Evolutionary conservation across 108 stramenopile genomes (phyloP).

Genomic region (Cyclostephanos invisitatus): DNA sequence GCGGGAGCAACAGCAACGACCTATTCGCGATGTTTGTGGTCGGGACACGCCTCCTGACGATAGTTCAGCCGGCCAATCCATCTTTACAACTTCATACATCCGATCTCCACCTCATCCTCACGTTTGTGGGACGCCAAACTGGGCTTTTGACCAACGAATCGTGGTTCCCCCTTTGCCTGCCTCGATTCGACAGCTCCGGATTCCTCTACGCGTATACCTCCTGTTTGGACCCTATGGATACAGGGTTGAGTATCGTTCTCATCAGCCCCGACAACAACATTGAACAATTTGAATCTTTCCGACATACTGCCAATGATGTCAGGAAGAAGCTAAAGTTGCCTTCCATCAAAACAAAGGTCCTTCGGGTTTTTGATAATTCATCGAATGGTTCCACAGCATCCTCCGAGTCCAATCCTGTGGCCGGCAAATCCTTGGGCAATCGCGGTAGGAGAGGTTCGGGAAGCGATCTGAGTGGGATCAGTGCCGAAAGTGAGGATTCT

Average conservation of each 20-base stretch:
- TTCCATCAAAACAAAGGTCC: slow-evolving; percentile 24
- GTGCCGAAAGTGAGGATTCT: slow-evolving; percentile 16
- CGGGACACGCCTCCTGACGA: slow-evolving; percentile 55
- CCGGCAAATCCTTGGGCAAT: slow-evolving; percentile 17
- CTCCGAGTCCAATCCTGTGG: slow-evolving; percentile 25
- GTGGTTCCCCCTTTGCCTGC: slow-evolving; percentile 85
- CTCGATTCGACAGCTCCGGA: slow-evolving; percentile 72
- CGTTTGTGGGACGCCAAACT: slow-evolving; percentile 62
- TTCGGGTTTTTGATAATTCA: slow-evolving; percentile 22
- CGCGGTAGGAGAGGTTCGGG: slow-evolving; percentile 5
- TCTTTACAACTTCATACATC: slow-evolving; percentile 67
- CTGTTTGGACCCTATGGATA: slow-evolving; percentile 54
- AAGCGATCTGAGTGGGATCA: slow-evolving; percentile 14
- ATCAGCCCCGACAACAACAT: slow-evolving; percentile 63
- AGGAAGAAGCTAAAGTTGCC: slow-evolving; percentile 51
- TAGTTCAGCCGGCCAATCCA: slow-evolving; percentile 66
- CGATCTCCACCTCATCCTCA: slow-evolving; percentile 70
- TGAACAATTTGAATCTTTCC: slow-evolving; percentile 73
- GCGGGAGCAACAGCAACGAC: slow-evolving; percentile 27
- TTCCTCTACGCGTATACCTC: slow-evolving; percentile 74
- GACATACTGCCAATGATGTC: slow-evolving; percentile 44
- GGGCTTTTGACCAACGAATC: slow-evolving; percentile 64
- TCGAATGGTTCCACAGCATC: slow-evolving; percentile 26
- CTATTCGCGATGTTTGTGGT: slow-evolving; percentile 68
- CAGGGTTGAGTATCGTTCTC: slow-evolving; percentile 58